Evolutionary conservation across 129 eudicot genomes (phyloP), one percentile per base, ranked within the genome.

Genomic region (Ambrosia artemisiifolia): DNA sequence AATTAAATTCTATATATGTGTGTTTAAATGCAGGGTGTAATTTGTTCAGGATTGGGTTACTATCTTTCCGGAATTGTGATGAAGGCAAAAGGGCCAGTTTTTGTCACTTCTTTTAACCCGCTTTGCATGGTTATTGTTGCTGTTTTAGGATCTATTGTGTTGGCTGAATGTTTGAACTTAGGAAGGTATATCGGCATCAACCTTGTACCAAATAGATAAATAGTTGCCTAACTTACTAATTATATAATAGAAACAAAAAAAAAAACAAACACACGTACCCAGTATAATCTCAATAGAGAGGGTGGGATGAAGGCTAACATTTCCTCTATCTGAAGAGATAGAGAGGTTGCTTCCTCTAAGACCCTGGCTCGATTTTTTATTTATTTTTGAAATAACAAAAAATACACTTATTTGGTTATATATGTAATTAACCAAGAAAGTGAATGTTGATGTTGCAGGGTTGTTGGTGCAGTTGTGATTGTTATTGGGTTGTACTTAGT

Each of bases 101-200:
- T 94, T 40, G 97, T 90, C 36, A 85, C 99, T 5, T 83, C 97
- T 30, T 94, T 94, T 66, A 90, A 68, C 60, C 99, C 99, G 35
- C 75, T 94, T 28, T 64, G 77, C 74, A 90, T 94, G 99, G 93
- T 90, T 28, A 79, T 94, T 19, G 97, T 88, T 64, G 93, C 97
- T 7, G 18, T 90, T 65, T 24, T 90, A 60, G 83, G 96, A 64
- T 84, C 89, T 61, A 71, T 90, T 65, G 77, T 90, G 40, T 70
- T 94, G 46, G 63, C 88, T 0, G 99, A 94, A 82, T 82, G 81
- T 13, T 55, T 94, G 67, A 72, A 81, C 73, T 76, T 94, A 36
- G 99, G 99, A 75, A 86, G 91, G 99, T 94, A 87, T 68, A 36
- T 19, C 30, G 35, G 7, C 72, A 53, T 40, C 48, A 73, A 73